Percentiles rank a stretch among this genome's conserved stretches.
Evolutionary conservation across 768 basidiomycete species (phyloP).

Genomic region (Boletellus sp.): DNA sequence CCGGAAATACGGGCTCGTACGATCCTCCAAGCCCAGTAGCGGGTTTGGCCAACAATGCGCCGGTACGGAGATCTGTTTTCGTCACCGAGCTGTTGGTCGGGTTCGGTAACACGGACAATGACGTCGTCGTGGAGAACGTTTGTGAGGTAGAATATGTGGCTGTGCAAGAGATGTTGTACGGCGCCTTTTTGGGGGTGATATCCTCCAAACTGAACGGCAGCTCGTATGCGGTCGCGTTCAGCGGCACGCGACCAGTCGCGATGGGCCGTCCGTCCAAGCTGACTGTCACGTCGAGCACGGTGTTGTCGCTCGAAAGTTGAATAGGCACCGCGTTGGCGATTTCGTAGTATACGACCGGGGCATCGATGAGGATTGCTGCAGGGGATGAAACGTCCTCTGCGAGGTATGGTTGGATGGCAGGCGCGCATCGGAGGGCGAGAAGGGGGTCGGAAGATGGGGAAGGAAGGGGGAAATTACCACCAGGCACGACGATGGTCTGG

Average conservation of each 20-base stretch:
- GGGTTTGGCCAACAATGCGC: slow-evolving; percentile 50
- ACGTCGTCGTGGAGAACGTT: slow-evolving; percentile 42
- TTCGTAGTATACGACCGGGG: slow-evolving; percentile 44
- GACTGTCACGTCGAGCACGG: slow-evolving; percentile 40
- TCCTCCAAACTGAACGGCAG: slow-evolving; percentile 47
- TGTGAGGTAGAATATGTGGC: slow-evolving; percentile 35
- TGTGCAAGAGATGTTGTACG: slow-evolving; percentile 29
- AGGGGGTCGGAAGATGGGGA: slow-evolving; percentile 33
- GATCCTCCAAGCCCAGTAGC: slow-evolving; percentile 46
- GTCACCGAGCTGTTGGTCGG: slow-evolving; percentile 54
- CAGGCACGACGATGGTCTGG: slow-evolving; percentile 42
- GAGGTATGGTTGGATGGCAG: slow-evolving; percentile 58
- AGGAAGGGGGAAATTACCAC: slow-evolving; percentile 46
- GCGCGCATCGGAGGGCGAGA: slow-evolving; percentile 46
- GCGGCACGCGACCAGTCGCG: slow-evolving; percentile 41
- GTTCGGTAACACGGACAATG: slow-evolving; percentile 48
- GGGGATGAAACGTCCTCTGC: slow-evolving; percentile 46
- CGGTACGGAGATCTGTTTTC: slow-evolving; percentile 47
- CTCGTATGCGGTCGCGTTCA: slow-evolving; percentile 49
- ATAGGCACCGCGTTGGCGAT: slow-evolving; percentile 48
- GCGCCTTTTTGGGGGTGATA: slow-evolving; percentile 38
- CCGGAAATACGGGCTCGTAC: slow-evolving; percentile 50
- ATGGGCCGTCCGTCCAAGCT: slow-evolving; percentile 43
- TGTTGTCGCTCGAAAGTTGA: slow-evolving; percentile 21
- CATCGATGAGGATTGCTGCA: slow-evolving; percentile 49